Evolutionary conservation across 2,329 filamentous ascomycete genomes (phyloP).

Genomic region (Paracoccidioides lutzii): DNA sequence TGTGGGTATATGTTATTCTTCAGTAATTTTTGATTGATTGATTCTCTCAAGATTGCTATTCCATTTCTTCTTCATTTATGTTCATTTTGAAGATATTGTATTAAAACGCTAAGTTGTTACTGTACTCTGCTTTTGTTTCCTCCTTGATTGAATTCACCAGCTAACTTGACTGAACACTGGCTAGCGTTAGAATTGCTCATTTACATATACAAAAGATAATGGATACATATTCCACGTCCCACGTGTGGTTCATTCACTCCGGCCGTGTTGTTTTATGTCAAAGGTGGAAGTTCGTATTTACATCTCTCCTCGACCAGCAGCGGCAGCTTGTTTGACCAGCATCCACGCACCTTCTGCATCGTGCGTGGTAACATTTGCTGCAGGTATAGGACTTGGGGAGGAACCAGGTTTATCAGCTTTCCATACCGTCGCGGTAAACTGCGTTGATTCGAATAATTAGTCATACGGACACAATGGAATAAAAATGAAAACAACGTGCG

Average conservation of each 20-base stretch:
- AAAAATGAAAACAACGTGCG: background rate
- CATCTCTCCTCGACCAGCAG: slow-evolving; percentile 2
- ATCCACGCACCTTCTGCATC: slow-evolving; percentile 2
- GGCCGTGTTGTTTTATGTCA: background rate
- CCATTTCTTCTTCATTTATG: background rate
- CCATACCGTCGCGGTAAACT: slow-evolving; percentile 21
- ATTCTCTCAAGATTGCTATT: too few relatives aligned
- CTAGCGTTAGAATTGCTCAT: background rate
- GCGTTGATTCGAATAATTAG: slow-evolving; percentile 9
- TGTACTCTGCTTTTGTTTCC: background rate
- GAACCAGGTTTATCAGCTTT: background rate
- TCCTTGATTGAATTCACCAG: background rate
- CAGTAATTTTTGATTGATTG: background rate
- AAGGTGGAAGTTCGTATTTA: background rate
- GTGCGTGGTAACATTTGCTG: background rate
- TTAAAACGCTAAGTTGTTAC: background rate
- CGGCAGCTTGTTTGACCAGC: slow-evolving; percentile 15
- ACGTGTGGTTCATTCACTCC: background rate
- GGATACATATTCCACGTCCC: background rate
- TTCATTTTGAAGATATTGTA: slow-evolving; percentile 5
- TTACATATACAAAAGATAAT: background rate
- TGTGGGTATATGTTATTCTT: background rate
- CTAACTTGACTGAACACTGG: too few relatives aligned
- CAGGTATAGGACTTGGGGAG: background rate
- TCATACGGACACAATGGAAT: background rate